Evolutionary conservation across 2,329 filamentous ascomycete species (phyloP), one percentile per base, ranked within the genome.

Genomic region (Dothideomycetidae sp.): DNA sequence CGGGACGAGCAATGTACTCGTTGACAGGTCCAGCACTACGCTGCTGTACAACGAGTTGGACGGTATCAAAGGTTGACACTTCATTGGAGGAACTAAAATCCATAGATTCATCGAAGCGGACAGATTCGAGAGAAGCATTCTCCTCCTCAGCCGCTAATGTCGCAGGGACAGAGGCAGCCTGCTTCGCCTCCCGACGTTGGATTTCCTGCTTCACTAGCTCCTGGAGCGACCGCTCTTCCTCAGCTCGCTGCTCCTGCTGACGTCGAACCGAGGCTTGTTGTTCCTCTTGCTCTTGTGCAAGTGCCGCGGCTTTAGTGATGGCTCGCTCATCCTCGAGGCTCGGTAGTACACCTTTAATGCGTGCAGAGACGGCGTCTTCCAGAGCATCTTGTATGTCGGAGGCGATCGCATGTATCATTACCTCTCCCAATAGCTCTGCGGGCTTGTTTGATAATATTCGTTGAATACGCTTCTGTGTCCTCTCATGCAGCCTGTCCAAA

Each of bases 271-370:
- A 51, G 19, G 60, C 55, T 38, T 62, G 52, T 39, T 65, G 56
- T 5, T 61, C 57, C 35, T 58, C 50, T 40, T 59, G 60, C 1
- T 67, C 79, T 36, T 73, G 59, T 50, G 68, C 67, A 31, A 73
- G 73, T 17, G 81, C 65, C 15, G 72, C 73, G 14, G 79, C 79
- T 59, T 92, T 82, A 44, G 93, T 83, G 10, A 75, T 75, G 17
- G 81, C 84, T 28, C 86, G 74, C 57, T 96, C 86, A 50, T 92
- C 84, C 51, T 93, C 84, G 5, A 96, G 66, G 19, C 84, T 93
- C 1, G 84, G 85, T 11, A 93, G 63, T 43, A 84, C 72, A 39
- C 76, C 72, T 39, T 78, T 73, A 33, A 80, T 78, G 48, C 81
- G 81, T 17, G 77, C 75, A 46, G 77, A 68, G 1, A 84, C 81